These are phyloP conservation scores for Tympanopsis confertula DNA, from an alignment of 2,329 filamentous ascomycete species.

Conservation along the genomic window DNA sequence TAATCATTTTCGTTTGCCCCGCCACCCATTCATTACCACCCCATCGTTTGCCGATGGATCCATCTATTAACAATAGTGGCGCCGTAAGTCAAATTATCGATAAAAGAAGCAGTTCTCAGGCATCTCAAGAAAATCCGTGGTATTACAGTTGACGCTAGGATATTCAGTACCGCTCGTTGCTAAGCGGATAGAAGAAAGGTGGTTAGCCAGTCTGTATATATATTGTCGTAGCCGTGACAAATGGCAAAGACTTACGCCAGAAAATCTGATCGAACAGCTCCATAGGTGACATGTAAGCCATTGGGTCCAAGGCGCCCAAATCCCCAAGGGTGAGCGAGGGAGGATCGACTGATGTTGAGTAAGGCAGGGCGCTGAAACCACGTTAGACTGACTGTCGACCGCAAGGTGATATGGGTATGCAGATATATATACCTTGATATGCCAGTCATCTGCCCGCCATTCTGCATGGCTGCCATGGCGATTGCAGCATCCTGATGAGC, in stretches of 20 bases:
- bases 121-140: no score
- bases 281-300: constrained; percentile 53
- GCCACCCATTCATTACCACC: no score
- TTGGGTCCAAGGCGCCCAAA: constrained; percentile 37
- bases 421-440: constrained; percentile 22
- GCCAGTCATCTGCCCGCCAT: constrained; percentile 35
- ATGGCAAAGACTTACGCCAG: constrained; percentile 41
- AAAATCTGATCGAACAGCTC: constrained; percentile 59
- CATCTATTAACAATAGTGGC: no score
- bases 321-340: constrained; percentile 26
- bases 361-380: constrained; percentile 17
- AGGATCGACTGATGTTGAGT: constrained; percentile 22
- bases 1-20: no score
- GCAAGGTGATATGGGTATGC: background rate
- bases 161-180: no score
- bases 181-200: no score
- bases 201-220: no score
- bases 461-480: constrained; percentile 55
- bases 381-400: background rate
- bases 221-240: no score
- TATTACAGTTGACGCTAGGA: no score
- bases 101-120: no score
- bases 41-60: no score
- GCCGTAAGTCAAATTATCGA: no score
- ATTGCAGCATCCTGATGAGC: constrained; percentile 50